Percentiles rank a stretch among this genome's conserved stretches.
These are phyloP conservation scores for Schwanniomyces vanrijiae DNA, from an alignment of 805 yeast species.

Conservation along the genomic window DNA sequence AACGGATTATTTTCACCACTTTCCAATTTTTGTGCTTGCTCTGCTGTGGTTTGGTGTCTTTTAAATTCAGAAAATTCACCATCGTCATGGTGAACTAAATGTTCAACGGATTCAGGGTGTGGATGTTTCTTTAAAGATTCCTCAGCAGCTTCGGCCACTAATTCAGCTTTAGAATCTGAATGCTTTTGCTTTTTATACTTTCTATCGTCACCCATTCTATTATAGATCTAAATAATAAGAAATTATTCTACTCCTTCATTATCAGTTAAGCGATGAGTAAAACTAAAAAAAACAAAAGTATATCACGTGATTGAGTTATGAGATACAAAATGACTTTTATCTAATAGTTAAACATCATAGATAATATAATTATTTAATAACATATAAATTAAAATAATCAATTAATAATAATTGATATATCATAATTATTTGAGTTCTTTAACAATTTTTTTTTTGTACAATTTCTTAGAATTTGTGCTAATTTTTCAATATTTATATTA, in stretches of 20 bases:
- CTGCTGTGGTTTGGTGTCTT: constrained; percentile 67
- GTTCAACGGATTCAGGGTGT: constrained; percentile 31
- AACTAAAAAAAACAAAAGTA: neutral
- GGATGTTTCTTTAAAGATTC: constrained; percentile 51
- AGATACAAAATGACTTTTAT: neutral
- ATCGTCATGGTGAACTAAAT: constrained; percentile 56
- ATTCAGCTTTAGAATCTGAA: constrained; percentile 57
- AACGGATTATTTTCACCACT: constrained; percentile 70
- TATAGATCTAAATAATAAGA: neutral
- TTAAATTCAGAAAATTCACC: constrained; percentile 59
- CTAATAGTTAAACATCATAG: no score
- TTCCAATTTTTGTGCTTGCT: constrained; percentile 60
- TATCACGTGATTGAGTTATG: neutral
- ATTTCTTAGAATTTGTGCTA: no score
- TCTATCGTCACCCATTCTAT: constrained; percentile 30
- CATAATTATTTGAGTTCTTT: no score
- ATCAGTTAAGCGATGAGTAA: constrained; percentile 3
- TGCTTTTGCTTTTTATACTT: constrained; percentile 51
- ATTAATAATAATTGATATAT: no score
- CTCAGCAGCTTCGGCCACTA: constrained; percentile 68
- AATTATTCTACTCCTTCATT: neutral
- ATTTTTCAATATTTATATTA: no score
- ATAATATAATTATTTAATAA: no score
- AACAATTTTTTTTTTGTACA: no score
- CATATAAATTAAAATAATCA: no score